Evolutionary conservation across 176 grass and related monocot species (phyloP).

Genomic region (Oryza brachyantha): DNA sequence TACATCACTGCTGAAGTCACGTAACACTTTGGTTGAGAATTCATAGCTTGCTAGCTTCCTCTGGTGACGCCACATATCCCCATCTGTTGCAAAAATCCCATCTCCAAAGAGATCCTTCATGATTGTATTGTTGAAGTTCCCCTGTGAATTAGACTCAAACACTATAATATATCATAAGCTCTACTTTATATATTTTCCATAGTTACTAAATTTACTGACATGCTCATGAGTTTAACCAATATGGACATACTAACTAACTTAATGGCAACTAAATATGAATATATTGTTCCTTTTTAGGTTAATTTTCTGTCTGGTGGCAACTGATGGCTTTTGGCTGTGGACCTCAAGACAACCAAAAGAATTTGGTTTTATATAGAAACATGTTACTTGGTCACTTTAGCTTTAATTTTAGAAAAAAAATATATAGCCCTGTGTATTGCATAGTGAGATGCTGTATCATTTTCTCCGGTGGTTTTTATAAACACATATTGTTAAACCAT

Average conservation of each 20-base stretch:
- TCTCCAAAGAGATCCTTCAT: conserved; percentile 67
- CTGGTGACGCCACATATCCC: conserved; percentile 64
- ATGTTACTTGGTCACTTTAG: not conserved
- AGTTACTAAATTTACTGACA: not conserved
- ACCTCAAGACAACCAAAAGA: too few species aligned
- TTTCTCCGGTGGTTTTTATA: too few species aligned
- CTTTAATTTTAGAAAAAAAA: not conserved
- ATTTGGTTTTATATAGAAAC: not conserved
- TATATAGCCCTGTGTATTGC: not conserved
- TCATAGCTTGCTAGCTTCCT: conserved; percentile 72
- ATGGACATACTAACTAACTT: not conserved
- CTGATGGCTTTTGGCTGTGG: not conserved
- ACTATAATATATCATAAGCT: not conserved
- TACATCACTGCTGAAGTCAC: conserved; percentile 49
- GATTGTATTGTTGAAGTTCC: conserved; percentile 16
- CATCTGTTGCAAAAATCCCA: conserved; percentile 64
- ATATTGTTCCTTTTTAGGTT: not conserved
- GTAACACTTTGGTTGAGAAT: conserved; percentile 67
- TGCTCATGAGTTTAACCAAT: not conserved
- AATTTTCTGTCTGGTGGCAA: not conserved
- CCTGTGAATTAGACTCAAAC: conserved; percentile 23
- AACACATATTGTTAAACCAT: too few species aligned
- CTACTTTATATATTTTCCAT: not conserved
- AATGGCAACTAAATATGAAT: not conserved
- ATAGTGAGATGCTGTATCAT: not conserved